phyloP scores from a whole-genome alignment of 108 stramenopile genomes.

The Skeletonema menzelii region DNA sequence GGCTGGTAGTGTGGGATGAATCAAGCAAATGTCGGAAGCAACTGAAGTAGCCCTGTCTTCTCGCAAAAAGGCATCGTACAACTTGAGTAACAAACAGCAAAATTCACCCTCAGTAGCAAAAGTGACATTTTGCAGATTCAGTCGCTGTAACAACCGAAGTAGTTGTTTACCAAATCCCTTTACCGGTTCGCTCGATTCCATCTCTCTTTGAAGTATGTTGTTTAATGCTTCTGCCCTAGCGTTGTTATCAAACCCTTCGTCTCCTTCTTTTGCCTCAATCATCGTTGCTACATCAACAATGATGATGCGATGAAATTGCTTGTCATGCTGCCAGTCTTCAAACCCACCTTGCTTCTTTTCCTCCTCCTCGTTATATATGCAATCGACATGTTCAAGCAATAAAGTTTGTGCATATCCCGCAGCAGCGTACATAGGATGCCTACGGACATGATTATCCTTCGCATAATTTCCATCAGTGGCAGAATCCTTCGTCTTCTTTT shows the following conservation, averaged over 20 bases:
- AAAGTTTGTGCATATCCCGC: conserved; percentile 35
- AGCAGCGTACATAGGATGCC: conserved; percentile 40
- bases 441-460: not conserved
- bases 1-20: conserved; percentile 30
- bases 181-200: conserved; percentile 14
- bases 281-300: conserved; percentile 44
- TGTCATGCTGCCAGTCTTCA: not conserved
- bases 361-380: not conserved
- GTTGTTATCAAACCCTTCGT: not conserved
- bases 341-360: not conserved
- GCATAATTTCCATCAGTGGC: not conserved
- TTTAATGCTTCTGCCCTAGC: conserved; percentile 1
- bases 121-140: conserved; percentile 25
- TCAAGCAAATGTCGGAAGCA: conserved; percentile 13
- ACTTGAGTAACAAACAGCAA: conserved; percentile 33
- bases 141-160: conserved; percentile 42
- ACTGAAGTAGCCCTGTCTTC: conserved; percentile 5
- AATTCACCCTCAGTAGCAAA: conserved; percentile 42
- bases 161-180: conserved; percentile 47
- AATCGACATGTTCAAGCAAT: conserved; percentile 7
- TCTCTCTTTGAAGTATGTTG: conserved; percentile 27
- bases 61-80: conserved; percentile 19
- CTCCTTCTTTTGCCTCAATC: conserved; percentile 22
- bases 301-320: conserved; percentile 20
- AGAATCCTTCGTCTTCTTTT: not conserved